A percentile compares a stretch with the other conserved stretches of the same genome.
phyloP scores from a whole-genome alignment of 495 filamentous ascomycete species.

The Tuber calosporum region DNA sequence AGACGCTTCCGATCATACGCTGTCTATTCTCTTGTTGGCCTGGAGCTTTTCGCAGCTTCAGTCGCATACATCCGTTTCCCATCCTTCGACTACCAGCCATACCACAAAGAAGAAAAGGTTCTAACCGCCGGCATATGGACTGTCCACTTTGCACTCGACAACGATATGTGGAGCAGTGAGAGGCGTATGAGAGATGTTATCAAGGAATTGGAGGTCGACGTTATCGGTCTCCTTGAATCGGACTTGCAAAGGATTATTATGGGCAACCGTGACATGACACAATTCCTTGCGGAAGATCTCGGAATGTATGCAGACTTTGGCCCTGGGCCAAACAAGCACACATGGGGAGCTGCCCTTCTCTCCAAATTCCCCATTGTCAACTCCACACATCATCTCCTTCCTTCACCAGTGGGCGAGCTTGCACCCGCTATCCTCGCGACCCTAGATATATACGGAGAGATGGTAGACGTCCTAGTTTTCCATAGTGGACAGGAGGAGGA shows the following conservation, averaged over 20 bases:
- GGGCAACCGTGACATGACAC: slow-evolving; percentile 95
- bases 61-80: slow-evolving; percentile 92
- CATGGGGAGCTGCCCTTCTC: slow-evolving; percentile 87
- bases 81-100: slow-evolving; percentile 79
- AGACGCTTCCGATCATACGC: slow-evolving; percentile 59
- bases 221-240: slow-evolving; percentile 86
- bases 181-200: slow-evolving; percentile 88
- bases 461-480: slow-evolving; percentile 93
- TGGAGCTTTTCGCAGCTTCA: slow-evolving; percentile 63
- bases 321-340: slow-evolving; percentile 97
- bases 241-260: slow-evolving; percentile 98
- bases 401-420: slow-evolving; percentile 86
- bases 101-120: slow-evolving; percentile 77
- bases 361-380: slow-evolving; percentile 98
- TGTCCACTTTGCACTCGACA: slow-evolving; percentile 95
- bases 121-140: slow-evolving; percentile 97
- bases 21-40: slow-evolving; percentile 51
- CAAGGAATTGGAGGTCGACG: slow-evolving; percentile 87
- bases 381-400: slow-evolving; percentile 90
- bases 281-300: slow-evolving; percentile 89
- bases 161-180: slow-evolving; percentile 98
- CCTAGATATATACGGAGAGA: slow-evolving; percentile 80
- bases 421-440: slow-evolving; percentile 96
- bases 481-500: slow-evolving; percentile 99
- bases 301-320: slow-evolving; percentile 99